These are phyloP conservation scores for Pseudoneurospora amorphoporcata DNA, from an alignment of 495 filamentous ascomycete genomes.

Conservation along the genomic window DNA sequence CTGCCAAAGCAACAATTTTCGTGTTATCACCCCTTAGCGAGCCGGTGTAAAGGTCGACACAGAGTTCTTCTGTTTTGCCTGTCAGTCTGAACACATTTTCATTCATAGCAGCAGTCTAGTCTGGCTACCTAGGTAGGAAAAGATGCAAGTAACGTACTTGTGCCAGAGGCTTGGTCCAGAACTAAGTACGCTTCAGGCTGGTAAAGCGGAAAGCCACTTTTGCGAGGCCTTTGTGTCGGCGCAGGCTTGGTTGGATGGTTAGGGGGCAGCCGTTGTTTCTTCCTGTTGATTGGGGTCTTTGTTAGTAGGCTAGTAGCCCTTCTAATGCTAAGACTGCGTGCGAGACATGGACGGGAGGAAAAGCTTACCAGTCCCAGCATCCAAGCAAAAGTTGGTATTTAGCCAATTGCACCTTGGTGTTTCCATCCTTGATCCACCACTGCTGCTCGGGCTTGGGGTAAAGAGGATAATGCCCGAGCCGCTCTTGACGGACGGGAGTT, in stretches of 20 bases:
- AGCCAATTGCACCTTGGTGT: constrained; percentile 35
- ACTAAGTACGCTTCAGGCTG: constrained; percentile 29
- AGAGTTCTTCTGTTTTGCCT: neutral
- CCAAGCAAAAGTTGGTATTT: constrained; percentile 36
- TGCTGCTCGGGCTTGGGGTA: constrained; percentile 35
- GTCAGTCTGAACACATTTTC: neutral
- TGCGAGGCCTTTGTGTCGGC: constrained; percentile 29
- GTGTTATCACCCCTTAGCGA: neutral
- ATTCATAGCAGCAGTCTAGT: too few relatives aligned
- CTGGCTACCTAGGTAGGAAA: neutral
- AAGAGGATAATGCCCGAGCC: constrained; percentile 35
- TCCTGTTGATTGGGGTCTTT: constrained; percentile 33
- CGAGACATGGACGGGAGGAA: too few relatives aligned
- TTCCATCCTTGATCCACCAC: constrained; percentile 37
- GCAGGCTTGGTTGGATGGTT: constrained; percentile 29
- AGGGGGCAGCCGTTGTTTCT: constrained; percentile 29
- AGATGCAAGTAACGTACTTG: neutral
- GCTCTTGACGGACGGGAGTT: constrained; percentile 13
- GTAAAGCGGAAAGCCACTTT: constrained; percentile 34
- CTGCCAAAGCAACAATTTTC: neutral
- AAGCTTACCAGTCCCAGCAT: constrained; percentile 26
- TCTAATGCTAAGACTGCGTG: too few relatives aligned
- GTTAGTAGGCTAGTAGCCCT: neutral
- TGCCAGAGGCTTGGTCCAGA: neutral
- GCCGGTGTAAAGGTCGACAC: neutral